Evolutionary conservation across 352 stramenopile species (phyloP), one percentile per base, ranked within the genome.

Genomic region (Globisporangium yorkense): DNA sequence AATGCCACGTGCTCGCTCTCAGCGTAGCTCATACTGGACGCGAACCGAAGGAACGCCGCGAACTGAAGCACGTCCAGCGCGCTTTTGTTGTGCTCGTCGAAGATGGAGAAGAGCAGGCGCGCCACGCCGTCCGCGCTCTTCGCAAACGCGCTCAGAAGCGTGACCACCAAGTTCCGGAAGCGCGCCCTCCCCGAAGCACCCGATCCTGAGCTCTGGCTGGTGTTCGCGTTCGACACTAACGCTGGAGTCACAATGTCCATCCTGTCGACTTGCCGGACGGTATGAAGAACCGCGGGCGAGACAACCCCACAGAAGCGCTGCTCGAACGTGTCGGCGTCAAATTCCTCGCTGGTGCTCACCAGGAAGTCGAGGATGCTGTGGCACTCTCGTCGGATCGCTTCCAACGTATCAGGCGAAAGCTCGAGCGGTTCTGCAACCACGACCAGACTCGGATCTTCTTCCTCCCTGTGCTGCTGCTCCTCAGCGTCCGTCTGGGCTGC

Each of bases 41-140:
- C 35, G 13, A 72, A 56, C 9, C 59, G 54, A 9, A 72, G 29
- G 43, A 74, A 75, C 9, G 31, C 33, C 8, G 61, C 57, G 5
- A 80, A 33, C 37, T 71, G 51, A 0, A 58, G 40, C 6, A 53
- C 39, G 7, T 61, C 66, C 48, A 80, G 57, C 33, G 61, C 60
- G 0, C 74, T 66, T 31, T 55, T 67, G 16, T 43, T 71, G n/a
- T 65, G 40, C 7, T 67, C 55, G 40, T 87, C 74, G 24, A 83
- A 74, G 0, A 83, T 39, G 27, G 67, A 63, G 47, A 84, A 84
- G 1, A 84, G 29, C 35, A 70, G 61, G 1, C 76, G 66, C 51
- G 75, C 64, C 0, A 81, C 57, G 16, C 77, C 65, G 2, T 56
- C n/a, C 16, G 60, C 67, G 18, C 39, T 67, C 1, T 39, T 59